Percentiles rank a stretch among this genome's conserved stretches.
These are phyloP conservation scores for Dacryopinax primogenitus DNA, from an alignment of 768 basidiomycete species.

Conservation along the genomic window DNA sequence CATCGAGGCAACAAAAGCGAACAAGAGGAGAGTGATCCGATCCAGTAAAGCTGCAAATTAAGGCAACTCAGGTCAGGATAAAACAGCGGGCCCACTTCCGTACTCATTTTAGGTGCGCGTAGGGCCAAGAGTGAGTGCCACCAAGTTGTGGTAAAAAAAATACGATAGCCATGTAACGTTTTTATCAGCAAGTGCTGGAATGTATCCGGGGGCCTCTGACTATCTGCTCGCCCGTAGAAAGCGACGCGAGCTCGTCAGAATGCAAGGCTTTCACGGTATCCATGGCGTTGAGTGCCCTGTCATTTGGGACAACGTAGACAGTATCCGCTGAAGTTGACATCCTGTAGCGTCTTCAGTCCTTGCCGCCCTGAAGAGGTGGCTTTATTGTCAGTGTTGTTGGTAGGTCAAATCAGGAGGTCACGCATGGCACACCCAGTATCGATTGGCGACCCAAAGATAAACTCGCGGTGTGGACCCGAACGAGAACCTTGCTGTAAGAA, in stretches of 20 bases:
- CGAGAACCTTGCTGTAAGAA: no score
- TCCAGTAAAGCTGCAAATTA: constrained; percentile 16
- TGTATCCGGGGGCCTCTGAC: background rate
- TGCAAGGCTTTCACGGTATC: background rate
- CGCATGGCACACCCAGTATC: no score
- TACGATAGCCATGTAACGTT: background rate
- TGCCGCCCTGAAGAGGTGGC: no score
- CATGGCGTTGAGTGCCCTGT: background rate
- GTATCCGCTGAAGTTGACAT: background rate
- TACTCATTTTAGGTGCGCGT: background rate
- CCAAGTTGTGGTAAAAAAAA: background rate
- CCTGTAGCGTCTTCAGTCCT: background rate
- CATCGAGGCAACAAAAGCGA: constrained; percentile 17
- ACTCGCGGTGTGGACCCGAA: no score
- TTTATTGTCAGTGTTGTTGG: no score
- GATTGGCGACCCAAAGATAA: no score
- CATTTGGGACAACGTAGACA: background rate
- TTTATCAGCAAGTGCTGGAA: background rate
- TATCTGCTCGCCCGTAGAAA: background rate
- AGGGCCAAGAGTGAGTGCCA: background rate
- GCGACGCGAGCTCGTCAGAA: background rate
- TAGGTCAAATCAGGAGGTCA: no score
- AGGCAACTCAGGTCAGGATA: background rate
- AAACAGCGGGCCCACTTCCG: no score
- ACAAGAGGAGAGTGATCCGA: constrained; percentile 15